Base-by-base conservation (phyloP, 2,329 filamentous ascomycete species). In the Parafenestella ontariensis region DNA sequence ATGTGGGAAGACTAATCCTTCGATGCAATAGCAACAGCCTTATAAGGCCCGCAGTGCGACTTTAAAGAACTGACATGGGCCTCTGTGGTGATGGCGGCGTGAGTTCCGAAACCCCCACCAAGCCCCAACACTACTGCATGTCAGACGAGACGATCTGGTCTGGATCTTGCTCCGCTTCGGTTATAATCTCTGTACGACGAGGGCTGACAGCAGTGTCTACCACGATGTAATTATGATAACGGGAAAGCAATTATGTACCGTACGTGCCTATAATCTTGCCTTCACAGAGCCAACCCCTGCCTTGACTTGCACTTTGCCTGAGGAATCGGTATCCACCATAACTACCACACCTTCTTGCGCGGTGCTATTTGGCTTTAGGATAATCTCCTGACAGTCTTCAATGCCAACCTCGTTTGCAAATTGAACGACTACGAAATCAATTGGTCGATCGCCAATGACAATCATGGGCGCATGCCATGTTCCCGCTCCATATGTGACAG, bases 391-490 rank as follows among this genome's bases (percentile, higher is more conserved):
- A 68, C 92, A 96, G 76, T 99, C 95, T 78, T 98, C 94, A 1
- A 83, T 78, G 0, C 78, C 85, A 11, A 95, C 88, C 2, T 90
- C 92, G 75, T 96, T 98, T 29, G 88, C 87, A 78, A 90, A 95
- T 79, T 98, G 94, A 62, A 90, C 85, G 1, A 98, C 94, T 5
- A 75, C 71, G 75, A 97, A 98, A 71, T 95, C 91, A 43, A 97
- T 81, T 18, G 87, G 82, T 49, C 80, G 77, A 40, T 78, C 74
- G 0, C 93, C 93, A 44, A 98, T 76, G 15, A 91, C 92, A 13
- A 92, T 90, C 94, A 99, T 98, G 0, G 95, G 95, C 57, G 94
- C 92, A 80, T 99, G 95, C 94, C 89, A 99, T 49, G 92, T 97
- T 5, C 92, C 95, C 1, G 90, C 87, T 1, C 85, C 92, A 74